Evolutionary conservation across 345 rosid species (phyloP), one percentile per base, ranked within the genome.

Genomic region (Heritiera fomes): DNA sequence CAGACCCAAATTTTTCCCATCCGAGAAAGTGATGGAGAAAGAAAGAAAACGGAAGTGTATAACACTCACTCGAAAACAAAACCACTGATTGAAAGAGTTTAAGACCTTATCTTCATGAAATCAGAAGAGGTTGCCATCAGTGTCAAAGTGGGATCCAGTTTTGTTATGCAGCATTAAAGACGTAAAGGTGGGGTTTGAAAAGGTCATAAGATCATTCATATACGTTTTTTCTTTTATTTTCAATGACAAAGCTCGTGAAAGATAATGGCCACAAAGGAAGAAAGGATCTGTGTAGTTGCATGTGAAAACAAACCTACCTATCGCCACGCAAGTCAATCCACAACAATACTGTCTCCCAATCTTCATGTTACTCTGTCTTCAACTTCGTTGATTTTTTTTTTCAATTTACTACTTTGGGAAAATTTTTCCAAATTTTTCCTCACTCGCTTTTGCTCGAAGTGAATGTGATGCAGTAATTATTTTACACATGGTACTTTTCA

Each of bases 241-340:
- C 68, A 55, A 79, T 61, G 87, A 79, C 84, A 73, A 1, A 41
- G 80, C 87, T 86, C 84, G 90, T 82, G 89, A 83, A 59, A 56
- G 83, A 13, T 23, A 78, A 30, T 17, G 75, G 53, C 68, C 69
- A 52, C 46, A 70, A 68, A 45, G 17, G 52, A 12, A 41, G 40
- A n/a, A 40, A 32, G 60, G 2, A 60, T 49, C 38, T 11, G 5
- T 15, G 12, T 18, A 7, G 49, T n/a, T 61, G 84, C 93, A 88
- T 56, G 60, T 56, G 60, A 34, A 56, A 56, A 56, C 10, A 56
- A 18, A 56, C 60, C 60, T 56, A 56, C 18, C 45, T 4, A 28
- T 62, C n/a, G 32, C 53, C 8, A 1, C 15, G 9, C 23, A 56
- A 18, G 28, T 56, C 60, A n/a, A 56, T 56, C 60, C 10, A 1